phyloP scores from a whole-genome alignment of 257 asterid species.

The Nemophila menziesii region DNA sequence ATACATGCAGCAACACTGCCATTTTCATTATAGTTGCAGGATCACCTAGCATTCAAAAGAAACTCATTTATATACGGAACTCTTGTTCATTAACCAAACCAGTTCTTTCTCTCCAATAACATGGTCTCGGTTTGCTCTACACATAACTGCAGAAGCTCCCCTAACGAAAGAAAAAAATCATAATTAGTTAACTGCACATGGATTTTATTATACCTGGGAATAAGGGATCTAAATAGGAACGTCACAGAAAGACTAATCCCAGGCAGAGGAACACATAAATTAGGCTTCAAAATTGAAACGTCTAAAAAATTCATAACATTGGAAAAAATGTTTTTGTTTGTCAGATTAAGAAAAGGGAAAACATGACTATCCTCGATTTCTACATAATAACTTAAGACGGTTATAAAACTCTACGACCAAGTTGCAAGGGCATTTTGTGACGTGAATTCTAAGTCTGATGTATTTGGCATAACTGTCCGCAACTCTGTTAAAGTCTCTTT shows the following conservation, averaged over 20 bases:
- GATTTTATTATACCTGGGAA: slow-evolving; percentile 34
- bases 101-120: slow-evolving; percentile 85
- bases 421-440: too few relatives aligned
- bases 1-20: slow-evolving; percentile 69
- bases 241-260: slow-evolving; percentile 66
- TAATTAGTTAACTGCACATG: not conserved
- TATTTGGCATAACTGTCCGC: too few relatives aligned
- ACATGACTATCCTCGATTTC: too few relatives aligned
- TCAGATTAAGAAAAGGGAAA: too few relatives aligned
- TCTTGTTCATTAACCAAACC: slow-evolving; percentile 45
- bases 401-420: too few relatives aligned
- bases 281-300: slow-evolving; percentile 53
- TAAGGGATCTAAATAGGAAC: slow-evolving; percentile 66
- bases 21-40: slow-evolving; percentile 93
- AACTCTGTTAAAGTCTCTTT: too few relatives aligned
- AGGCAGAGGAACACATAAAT: slow-evolving; percentile 70
- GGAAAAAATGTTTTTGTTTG: not conserved
- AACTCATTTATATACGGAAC: slow-evolving; percentile 70
- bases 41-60: slow-evolving; percentile 68
- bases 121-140: slow-evolving; percentile 26
- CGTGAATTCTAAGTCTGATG: too few relatives aligned
- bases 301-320: not conserved
- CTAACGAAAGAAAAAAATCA: slow-evolving; percentile 24
- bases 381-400: too few relatives aligned
- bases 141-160: slow-evolving; percentile 24